Percentiles rank a stretch among this genome's conserved stretches.
These are phyloP conservation scores for Aristolochia contorta DNA, from an alignment of 164 flowering plant species.

Conservation along the genomic window DNA sequence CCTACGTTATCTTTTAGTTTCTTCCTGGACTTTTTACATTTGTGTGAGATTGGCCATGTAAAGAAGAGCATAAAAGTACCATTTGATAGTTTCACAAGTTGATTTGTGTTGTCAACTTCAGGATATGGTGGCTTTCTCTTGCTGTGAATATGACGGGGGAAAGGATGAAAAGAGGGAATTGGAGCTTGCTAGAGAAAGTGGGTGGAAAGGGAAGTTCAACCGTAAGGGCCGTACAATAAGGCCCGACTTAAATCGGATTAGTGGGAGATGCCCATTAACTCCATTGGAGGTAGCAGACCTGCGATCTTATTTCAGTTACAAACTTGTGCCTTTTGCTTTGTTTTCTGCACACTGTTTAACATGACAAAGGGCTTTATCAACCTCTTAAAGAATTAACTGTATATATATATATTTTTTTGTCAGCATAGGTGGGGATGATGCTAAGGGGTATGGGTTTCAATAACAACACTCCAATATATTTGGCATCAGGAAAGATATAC, in stretches of 20 bases:
- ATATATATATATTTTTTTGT: slow-evolving; percentile 23
- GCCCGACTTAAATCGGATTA: slow-evolving; percentile 57
- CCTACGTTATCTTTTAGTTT: no score
- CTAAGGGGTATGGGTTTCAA: slow-evolving; percentile 85
- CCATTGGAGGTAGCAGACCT: slow-evolving; percentile 72
- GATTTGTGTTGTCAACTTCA: slow-evolving; percentile 11
- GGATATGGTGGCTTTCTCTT: slow-evolving; percentile 99
- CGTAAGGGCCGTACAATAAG: slow-evolving; percentile 32
- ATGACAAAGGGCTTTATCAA: not conserved
- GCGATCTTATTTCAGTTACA: not conserved
- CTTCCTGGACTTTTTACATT: no score
- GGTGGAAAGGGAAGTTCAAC: slow-evolving; percentile 76
- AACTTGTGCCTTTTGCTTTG: not conserved
- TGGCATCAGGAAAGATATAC: slow-evolving; percentile 78
- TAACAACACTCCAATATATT: slow-evolving; percentile 59
- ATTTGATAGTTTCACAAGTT: no score
- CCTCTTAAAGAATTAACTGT: not conserved
- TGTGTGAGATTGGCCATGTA: no score
- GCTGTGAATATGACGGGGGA: slow-evolving; percentile 87
- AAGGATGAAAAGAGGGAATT: slow-evolving; percentile 47
- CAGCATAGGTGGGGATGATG: slow-evolving; percentile 81
- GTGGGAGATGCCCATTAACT: slow-evolving; percentile 86
- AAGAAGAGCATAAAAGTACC: no score
- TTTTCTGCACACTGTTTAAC: not conserved
- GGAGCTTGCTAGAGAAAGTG: slow-evolving; percentile 60